Evolutionary conservation across 176 grass and related monocot species (phyloP).

Genomic region (Rhynchospora tenuis): DNA sequence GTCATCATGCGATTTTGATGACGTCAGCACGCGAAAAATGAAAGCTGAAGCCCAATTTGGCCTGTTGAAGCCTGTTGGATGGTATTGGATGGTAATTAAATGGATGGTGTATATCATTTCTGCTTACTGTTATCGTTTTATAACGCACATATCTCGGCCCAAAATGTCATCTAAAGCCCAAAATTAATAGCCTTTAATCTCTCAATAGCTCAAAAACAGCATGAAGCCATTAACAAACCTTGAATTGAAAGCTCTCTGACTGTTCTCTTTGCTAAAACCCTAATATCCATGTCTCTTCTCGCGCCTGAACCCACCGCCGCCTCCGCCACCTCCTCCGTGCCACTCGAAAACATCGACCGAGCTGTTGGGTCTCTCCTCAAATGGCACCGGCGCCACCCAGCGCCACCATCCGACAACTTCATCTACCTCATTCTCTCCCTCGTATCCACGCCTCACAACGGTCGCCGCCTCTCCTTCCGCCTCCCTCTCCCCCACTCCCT

Average conservation of each 20-base stretch:
- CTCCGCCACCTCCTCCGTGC: neutral
- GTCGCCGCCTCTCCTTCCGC: neutral
- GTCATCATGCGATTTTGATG: too few species aligned
- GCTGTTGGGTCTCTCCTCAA: neutral
- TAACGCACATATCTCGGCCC: neutral
- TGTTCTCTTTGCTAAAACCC: neutral
- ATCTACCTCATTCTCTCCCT: slow-evolving; percentile 25
- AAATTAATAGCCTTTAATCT: neutral
- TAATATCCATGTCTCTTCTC: neutral
- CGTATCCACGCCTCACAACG: slow-evolving; percentile 19
- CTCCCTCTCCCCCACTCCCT: slow-evolving; percentile 7
- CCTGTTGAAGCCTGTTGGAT: too few species aligned
- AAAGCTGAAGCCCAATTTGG: too few species aligned
- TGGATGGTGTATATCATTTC: too few species aligned
- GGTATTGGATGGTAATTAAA: too few species aligned
- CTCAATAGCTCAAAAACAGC: neutral
- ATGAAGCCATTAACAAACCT: neutral
- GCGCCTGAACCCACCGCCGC: neutral
- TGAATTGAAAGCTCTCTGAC: neutral
- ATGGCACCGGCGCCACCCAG: slow-evolving; percentile 4
- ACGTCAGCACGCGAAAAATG: too few species aligned
- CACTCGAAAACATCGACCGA: neutral
- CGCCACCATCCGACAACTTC: slow-evolving; percentile 10
- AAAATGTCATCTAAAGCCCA: neutral
- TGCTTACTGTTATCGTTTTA: too few species aligned